Base-by-base conservation (phyloP, 768 basidiomycete genomes). In the Termitomyces bulborhizus region DNA sequence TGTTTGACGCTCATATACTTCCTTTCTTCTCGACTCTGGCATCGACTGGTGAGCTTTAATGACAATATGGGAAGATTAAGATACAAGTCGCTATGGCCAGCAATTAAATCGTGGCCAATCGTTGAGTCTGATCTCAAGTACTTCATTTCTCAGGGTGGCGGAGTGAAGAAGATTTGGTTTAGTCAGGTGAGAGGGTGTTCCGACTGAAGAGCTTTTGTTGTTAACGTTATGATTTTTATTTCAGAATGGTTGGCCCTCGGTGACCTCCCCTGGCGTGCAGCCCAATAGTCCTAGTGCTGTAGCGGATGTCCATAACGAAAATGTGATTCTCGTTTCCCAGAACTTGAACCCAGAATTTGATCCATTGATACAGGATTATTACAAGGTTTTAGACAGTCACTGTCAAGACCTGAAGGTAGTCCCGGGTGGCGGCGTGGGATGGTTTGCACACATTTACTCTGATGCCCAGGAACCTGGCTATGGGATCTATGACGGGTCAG, bases 391-490 rank as follows among this genome's bases (percentile, higher is more conserved):
- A 15, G 86, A 91, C 59, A 65, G 71, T 1, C 78, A 85, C 53
- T 90, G 88, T 62, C 62, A 71, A 9, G 75, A 82, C 61, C 73
- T 90, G 62, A 90, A 90, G 68, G 62, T 59, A 0, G 78, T 79
- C 26, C 64, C 69, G 15, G 78, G 78, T 3, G 86, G 86, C 21
- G 86, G 86, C 24, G 71, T 90, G 36, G 86, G 88, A 11, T 91
- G 88, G 89, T 91, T 91, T 61, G 86, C 85, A 27, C 89, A 90
- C 64, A 83, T 90, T 52, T 90, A 89, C 63, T 82, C 83, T 1
- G 89, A 89, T 62, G 56, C 68, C 57, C 77, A 82, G 61, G 77
- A 79, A 62, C 82, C 84, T 16, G 88, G 88, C 11, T 90, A 90
- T 62, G 88, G 88, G 6, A 79, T 90, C 51, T 85, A 85, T 62